Conservation (phyloP, 2,329 filamentous ascomycete species). For the Phoma sp. region DNA sequence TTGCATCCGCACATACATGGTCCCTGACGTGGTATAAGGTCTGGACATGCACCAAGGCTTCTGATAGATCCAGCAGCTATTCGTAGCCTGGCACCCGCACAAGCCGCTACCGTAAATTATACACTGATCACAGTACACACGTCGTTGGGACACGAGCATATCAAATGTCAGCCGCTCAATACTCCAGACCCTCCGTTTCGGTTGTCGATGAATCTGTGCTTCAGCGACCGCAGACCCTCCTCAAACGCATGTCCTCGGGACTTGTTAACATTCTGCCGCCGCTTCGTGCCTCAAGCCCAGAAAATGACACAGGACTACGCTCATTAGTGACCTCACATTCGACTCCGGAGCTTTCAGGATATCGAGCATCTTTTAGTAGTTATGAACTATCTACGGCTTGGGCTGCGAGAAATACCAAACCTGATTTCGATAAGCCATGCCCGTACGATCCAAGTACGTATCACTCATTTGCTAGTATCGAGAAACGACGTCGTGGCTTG, state of each 20-base stretch:
- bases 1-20: no score
- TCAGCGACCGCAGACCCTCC: slow-evolving; percentile 19
- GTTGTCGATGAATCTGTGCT: background rate
- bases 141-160: no score
- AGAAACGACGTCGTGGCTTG: slow-evolving; percentile 19
- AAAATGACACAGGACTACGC: background rate
- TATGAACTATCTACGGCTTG: no score
- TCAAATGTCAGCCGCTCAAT: background rate
- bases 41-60: no score
- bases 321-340: slow-evolving; percentile 8
- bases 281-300: slow-evolving; percentile 8
- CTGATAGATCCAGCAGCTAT: no score
- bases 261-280: slow-evolving; percentile 16
- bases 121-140: no score
- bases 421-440: slow-evolving; percentile 3
- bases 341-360: background rate
- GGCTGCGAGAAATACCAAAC: background rate
- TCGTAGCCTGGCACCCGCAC: background rate
- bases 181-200: background rate
- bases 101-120: background rate
- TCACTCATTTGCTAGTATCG: slow-evolving; percentile 28
- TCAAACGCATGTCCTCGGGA: slow-evolving; percentile 25
- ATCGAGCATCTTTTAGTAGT: no score
- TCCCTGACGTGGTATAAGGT: no score
- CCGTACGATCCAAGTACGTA: slow-evolving; percentile 26